Evolutionary conservation across 306 rosid genomes (phyloP).

Genomic region (Quercus robur): DNA sequence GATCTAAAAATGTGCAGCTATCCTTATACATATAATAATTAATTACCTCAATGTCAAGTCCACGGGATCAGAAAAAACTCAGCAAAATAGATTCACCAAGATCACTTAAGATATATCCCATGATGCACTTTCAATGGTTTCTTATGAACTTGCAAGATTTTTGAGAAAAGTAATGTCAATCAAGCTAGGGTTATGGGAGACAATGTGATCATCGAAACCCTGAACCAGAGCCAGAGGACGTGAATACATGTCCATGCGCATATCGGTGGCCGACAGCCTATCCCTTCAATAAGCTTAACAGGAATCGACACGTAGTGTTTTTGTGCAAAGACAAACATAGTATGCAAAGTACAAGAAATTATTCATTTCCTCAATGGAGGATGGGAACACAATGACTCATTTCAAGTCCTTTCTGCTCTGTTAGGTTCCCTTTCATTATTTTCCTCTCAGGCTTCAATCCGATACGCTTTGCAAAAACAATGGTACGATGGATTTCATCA

Average conservation of each 20-base stretch:
- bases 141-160: slow-evolving; percentile 9
- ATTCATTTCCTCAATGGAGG: not conserved
- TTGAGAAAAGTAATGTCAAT: slow-evolving; percentile 12
- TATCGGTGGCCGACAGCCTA: slow-evolving; percentile 38
- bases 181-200: slow-evolving; percentile 24
- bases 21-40: too few relatives aligned
- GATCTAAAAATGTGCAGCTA: not conserved
- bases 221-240: not conserved
- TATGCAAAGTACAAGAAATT: not conserved
- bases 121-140: slow-evolving; percentile 16
- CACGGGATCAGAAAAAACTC: not conserved
- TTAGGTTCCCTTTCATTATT: not conserved
- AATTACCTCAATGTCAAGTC: not conserved
- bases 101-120: slow-evolving; percentile 6
- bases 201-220: slow-evolving; percentile 21
- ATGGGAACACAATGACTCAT: not conserved
- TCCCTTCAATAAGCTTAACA: not conserved
- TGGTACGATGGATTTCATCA: too few relatives aligned
- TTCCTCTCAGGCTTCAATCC: too few relatives aligned
- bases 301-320: slow-evolving; percentile 15
- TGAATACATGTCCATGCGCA: slow-evolving; percentile 24
- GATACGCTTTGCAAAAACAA: too few relatives aligned
- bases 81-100: not conserved
- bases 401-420: too few relatives aligned
- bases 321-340: not conserved